A percentile compares a stretch with the other conserved stretches of the same genome.
phyloP scores from a whole-genome alignment of 768 basidiomycete species.

The Coprinellus micaceus region DNA sequence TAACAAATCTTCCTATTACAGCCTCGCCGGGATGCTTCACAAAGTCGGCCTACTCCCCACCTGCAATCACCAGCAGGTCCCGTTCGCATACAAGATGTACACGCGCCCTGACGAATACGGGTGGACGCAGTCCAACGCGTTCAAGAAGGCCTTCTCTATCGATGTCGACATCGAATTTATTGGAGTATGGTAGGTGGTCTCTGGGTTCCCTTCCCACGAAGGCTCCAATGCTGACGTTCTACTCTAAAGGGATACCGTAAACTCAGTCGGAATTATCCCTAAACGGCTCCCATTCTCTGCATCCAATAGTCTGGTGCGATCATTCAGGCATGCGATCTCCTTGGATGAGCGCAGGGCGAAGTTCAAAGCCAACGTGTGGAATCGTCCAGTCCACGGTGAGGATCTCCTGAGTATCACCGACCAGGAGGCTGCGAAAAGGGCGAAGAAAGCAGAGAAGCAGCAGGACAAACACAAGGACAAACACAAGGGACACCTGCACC shows the following conservation, averaged over 20 bases:
- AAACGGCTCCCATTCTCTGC: conserved; percentile 44
- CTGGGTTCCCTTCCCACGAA: not conserved
- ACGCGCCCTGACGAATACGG: conserved; percentile 35
- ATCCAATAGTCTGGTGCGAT: conserved; percentile 43
- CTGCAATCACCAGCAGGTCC: conserved; percentile 46
- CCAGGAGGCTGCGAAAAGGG: conserved; percentile 3
- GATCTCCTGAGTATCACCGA: conserved; percentile 24
- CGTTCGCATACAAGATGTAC: conserved; percentile 59
- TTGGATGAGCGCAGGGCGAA: conserved; percentile 58
- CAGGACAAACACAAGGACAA: not conserved
- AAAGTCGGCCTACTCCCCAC: conserved; percentile 45
- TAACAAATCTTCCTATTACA: conserved; percentile 7
- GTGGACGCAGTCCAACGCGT: conserved; percentile 43
- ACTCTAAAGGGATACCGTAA: conserved; percentile 55
- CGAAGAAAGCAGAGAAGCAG: not conserved
- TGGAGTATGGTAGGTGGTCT: conserved; percentile 39
- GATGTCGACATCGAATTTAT: conserved; percentile 48
- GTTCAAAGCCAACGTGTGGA: conserved; percentile 50
- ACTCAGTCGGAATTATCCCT: conserved; percentile 48
- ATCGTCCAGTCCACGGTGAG: conserved; percentile 28
- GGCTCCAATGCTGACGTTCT: not conserved
- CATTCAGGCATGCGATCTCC: conserved; percentile 58
- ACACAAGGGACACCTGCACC: conserved; percentile 1
- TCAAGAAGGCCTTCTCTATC: conserved; percentile 47
- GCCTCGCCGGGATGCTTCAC: conserved; percentile 54